Conservation (phyloP, 2,329 filamentous ascomycete genomes). For the Paracoccidioides lutzii region DNA sequence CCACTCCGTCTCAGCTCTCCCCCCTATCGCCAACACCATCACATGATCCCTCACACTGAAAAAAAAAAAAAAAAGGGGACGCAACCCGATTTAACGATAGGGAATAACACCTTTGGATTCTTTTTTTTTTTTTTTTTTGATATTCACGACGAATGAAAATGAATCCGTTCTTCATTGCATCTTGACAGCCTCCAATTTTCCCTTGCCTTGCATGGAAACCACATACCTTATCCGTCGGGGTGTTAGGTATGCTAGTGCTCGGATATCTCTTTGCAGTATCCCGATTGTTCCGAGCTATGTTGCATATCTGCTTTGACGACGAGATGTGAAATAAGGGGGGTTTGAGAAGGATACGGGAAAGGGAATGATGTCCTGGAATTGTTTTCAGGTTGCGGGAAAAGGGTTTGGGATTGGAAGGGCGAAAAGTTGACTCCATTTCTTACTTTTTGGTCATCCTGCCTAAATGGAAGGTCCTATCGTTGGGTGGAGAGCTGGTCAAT, state of each 20-base stretch:
- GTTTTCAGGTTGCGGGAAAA: slow-evolving; percentile 26
- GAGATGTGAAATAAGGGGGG: slow-evolving; percentile 5
- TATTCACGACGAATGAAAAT: not conserved
- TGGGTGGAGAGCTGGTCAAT: slow-evolving; percentile 26
- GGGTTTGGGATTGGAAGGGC: slow-evolving; percentile 1
- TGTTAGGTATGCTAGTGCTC: not conserved
- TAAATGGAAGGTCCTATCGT: slow-evolving; percentile 12
- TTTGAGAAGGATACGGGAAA: slow-evolving; percentile 5
- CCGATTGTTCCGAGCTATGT: not conserved
- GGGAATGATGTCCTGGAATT: slow-evolving; percentile 6
- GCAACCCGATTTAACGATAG: not conserved
- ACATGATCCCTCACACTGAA: not conserved
- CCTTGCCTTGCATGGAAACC: too few species aligned
- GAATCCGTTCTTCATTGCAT: too few species aligned
- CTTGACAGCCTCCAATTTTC: too few species aligned
- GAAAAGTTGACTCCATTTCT: not conserved
- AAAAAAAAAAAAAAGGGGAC: not conserved
- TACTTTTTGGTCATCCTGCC: slow-evolving; percentile 8
- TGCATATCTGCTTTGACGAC: not conserved
- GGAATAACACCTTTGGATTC: not conserved
- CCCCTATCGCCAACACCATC: slow-evolving; percentile 5
- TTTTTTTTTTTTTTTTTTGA: not conserved
- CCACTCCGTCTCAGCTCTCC: slow-evolving; percentile 40
- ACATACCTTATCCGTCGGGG: too few species aligned
- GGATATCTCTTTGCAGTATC: not conserved